These are phyloP conservation scores for Fragilariopsis cylindrus DNA, from an alignment of 108 stramenopile species.

Conservation along the genomic window DNA sequence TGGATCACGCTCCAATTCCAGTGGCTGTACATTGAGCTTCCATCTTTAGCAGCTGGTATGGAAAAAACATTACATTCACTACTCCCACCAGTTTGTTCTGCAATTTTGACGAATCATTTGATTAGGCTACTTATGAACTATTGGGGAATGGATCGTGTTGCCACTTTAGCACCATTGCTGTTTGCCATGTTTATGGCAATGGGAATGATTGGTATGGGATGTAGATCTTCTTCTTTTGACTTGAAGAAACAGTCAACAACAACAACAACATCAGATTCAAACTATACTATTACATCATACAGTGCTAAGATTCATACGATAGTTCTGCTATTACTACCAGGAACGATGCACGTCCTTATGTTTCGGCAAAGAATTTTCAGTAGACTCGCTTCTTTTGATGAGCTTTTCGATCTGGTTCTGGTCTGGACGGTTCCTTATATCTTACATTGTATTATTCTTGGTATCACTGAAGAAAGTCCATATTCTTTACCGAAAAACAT, in stretches of 20 bases:
- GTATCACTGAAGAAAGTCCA: conserved; percentile 23
- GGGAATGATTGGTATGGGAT: conserved; percentile 56
- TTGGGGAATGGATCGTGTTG: conserved; percentile 51
- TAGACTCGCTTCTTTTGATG: conserved; percentile 60
- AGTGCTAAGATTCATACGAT: conserved; percentile 48
- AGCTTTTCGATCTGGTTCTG: conserved; percentile 58
- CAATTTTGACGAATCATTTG: conserved; percentile 45
- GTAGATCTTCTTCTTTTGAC: conserved; percentile 14
- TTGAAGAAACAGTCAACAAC: neutral
- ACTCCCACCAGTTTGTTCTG: conserved; percentile 46
- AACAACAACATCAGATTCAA: conserved; percentile 4
- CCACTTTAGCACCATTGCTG: conserved; percentile 45
- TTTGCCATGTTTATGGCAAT: conserved; percentile 54
- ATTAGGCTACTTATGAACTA: conserved; percentile 27
- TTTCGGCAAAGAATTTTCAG: conserved; percentile 60
- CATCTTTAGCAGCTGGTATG: conserved; percentile 37
- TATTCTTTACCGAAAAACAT: conserved; percentile 34
- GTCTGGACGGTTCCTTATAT: conserved; percentile 66
- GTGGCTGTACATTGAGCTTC: conserved; percentile 52
- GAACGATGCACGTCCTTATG: conserved; percentile 48
- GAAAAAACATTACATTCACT: conserved; percentile 59
- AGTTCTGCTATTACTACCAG: conserved; percentile 60
- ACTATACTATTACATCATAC: conserved; percentile 34
- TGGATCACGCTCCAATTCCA: conserved; percentile 63
- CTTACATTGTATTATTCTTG: conserved; percentile 52